Evolutionary conservation across 352 stramenopile genomes (phyloP).

Genomic region (Phytophthora colocasiae): DNA sequence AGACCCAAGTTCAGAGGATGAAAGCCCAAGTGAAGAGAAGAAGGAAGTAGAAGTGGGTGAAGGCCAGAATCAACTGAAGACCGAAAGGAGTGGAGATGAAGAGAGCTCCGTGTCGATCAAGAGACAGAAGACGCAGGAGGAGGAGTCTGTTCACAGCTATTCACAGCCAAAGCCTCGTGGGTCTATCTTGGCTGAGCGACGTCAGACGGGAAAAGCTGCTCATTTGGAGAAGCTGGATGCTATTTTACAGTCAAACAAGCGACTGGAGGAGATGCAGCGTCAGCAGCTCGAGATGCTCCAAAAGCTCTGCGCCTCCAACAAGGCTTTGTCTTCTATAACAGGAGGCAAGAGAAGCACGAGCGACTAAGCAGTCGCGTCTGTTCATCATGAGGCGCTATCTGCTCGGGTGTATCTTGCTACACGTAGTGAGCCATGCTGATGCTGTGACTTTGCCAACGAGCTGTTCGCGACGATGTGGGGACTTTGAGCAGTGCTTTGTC

Average conservation of each 20-base stretch:
- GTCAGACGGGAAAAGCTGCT: conserved; percentile 5
- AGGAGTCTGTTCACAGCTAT: not conserved
- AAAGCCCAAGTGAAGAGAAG: not conserved
- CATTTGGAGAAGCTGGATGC: conserved; percentile 17
- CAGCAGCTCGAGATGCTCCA: conserved; percentile 32
- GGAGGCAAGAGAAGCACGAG: not conserved
- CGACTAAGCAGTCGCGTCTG: conserved; percentile 1
- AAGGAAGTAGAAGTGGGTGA: not conserved
- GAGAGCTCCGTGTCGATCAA: not conserved
- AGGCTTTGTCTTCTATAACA: conserved; percentile 2
- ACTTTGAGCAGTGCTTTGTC: conserved; percentile 54
- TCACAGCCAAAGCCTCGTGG: not conserved
- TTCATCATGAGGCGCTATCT: conserved; percentile 20
- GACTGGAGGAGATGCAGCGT: conserved; percentile 30
- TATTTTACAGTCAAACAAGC: conserved; percentile 22
- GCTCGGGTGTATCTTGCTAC: conserved; percentile 13
- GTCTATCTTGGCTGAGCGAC: conserved; percentile 17
- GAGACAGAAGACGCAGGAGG: conserved; percentile 12
- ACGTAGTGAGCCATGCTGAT: not conserved
- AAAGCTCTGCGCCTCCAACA: conserved; percentile 20
- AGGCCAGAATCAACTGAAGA: conserved; percentile 1
- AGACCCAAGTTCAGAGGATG: conserved; percentile 2
- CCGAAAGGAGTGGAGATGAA: not conserved
- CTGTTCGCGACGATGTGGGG: conserved; percentile 30
- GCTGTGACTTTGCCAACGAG: conserved; percentile 14